Percentiles rank a stretch among this genome's conserved stretches.
These are phyloP conservation scores for Areca catechu DNA, from an alignment of 176 grass and related monocot genomes.

Conservation along the genomic window DNA sequence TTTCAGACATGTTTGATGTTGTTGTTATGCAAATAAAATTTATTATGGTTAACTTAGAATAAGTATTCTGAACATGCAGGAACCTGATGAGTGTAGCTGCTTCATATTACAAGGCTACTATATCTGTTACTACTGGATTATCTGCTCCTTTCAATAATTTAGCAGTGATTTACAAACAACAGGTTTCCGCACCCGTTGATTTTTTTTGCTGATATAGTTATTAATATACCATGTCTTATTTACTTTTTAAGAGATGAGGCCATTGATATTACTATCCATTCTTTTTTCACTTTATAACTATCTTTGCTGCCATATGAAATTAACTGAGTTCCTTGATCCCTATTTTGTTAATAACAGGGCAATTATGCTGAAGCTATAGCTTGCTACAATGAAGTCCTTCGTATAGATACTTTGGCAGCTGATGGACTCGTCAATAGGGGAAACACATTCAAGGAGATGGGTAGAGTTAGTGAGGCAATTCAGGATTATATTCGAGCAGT, in stretches of 20 bases:
- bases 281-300: too few relatives aligned
- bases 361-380: conserved; percentile 87
- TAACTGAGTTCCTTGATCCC: too few relatives aligned
- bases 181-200: conserved; percentile 20
- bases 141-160: conserved; percentile 88
- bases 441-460: conserved; percentile 87
- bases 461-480: conserved; percentile 77
- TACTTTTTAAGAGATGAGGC: too few relatives aligned
- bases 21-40: not conserved
- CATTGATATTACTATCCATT: too few relatives aligned
- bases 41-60: not conserved
- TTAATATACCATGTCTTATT: too few relatives aligned
- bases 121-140: conserved; percentile 69
- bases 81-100: conserved; percentile 58
- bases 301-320: too few relatives aligned
- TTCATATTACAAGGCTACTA: conserved; percentile 75
- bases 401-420: conserved; percentile 60
- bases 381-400: conserved; percentile 75
- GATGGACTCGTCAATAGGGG: conserved; percentile 87
- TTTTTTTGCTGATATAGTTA: too few relatives aligned
- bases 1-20: conserved; percentile 21
- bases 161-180: conserved; percentile 95
- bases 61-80: conserved; percentile 34
- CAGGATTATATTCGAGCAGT: conserved; percentile 82
- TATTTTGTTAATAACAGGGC: conserved; percentile 33